Evolutionary conservation across 306 rosid genomes (phyloP).

Genomic region (Ceratonia siliqua): DNA sequence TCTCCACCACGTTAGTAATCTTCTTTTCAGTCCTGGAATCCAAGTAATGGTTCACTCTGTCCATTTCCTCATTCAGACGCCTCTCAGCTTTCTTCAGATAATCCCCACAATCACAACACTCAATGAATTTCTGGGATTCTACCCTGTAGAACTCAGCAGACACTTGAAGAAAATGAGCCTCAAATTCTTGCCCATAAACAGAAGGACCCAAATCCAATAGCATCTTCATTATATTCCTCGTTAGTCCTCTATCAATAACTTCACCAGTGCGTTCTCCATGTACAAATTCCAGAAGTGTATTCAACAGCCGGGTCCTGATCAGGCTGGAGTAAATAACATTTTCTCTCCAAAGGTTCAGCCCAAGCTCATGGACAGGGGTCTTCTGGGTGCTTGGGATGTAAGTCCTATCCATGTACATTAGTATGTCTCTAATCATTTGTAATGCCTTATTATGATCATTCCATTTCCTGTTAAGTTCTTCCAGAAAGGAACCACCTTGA

Average conservation of each 20-base stretch:
- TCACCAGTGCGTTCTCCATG: constrained; percentile 80
- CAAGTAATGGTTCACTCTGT: constrained; percentile 88
- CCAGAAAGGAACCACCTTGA: constrained; percentile 85
- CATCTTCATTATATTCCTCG: constrained; percentile 85
- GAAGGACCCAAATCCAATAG: constrained; percentile 88
- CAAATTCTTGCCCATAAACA: constrained; percentile 85
- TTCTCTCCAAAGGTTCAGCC: constrained; percentile 94
- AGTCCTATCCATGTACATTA: constrained; percentile 99
- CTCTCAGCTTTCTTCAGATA: constrained; percentile 89
- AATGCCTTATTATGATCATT: constrained; percentile 85
- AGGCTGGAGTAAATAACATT: constrained; percentile 71
- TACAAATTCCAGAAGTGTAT: constrained; percentile 74
- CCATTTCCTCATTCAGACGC: constrained; percentile 91
- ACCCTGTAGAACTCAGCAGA: constrained; percentile 84
- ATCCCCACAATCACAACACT: constrained; percentile 92
- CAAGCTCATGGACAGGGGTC: constrained; percentile 92
- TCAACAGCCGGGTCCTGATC: constrained; percentile 71
- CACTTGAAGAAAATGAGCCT: constrained; percentile 70
- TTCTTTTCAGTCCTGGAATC: constrained; percentile 76
- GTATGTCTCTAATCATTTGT: constrained; percentile 89
- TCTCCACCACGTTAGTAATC: constrained; percentile 83
- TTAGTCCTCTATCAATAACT: constrained; percentile 82
- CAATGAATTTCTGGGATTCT: constrained; percentile 83
- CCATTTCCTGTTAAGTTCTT: constrained; percentile 90
- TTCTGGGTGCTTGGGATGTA: constrained; percentile 80